Base-by-base conservation (phyloP, 768 basidiomycete genomes). In the Mycena pura region DNA sequence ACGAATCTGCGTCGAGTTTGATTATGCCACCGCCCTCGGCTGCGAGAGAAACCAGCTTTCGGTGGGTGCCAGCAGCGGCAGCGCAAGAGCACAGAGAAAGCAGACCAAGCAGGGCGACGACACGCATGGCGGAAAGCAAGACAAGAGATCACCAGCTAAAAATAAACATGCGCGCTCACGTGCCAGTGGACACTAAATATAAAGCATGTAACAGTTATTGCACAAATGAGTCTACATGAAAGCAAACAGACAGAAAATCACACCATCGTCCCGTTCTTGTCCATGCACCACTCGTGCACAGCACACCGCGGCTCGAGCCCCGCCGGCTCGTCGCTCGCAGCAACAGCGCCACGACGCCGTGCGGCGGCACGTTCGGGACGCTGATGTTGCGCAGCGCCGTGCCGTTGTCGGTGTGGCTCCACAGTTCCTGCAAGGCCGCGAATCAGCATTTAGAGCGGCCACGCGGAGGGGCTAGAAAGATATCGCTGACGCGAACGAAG, bases 321-420 rank as follows among this genome's bases (percentile, higher is more conserved):
- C 34, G 69, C 78, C 9, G 90, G 89, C 68, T 90, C 89, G 53
- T 90, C 80, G 0, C 88, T 88, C 1, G 82, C 43, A 91, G 73
- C 53, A 92, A 74, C 10, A 91, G 67, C 29, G 88, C 90, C 22
- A 87, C 83, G 24, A 90, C 88, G 4, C 89, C 90, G 60, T 91
- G 90, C 7, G 87, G 67, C 3, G 89, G 88, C 11, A 91, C 87
- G 19, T 72, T 74, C 9, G 74, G 49, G 5, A 76, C 80, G 3
- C 83, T 84, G 66, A 89, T 79, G 69, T 83, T 86, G 17, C 89
- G 81, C 22, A 86, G 77, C 1, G 84, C 84, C 0, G 86, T 90
- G 3, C 87, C 88, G 65, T 89, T 90, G 65, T 88, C 76, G 21
- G 87, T 89, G 70, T 91, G 89, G 4, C 84, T 70, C 90, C 90